Base-by-base conservation (phyloP, 1,284 basidiomycete species). In the Heterobasidion occidentale region DNA sequence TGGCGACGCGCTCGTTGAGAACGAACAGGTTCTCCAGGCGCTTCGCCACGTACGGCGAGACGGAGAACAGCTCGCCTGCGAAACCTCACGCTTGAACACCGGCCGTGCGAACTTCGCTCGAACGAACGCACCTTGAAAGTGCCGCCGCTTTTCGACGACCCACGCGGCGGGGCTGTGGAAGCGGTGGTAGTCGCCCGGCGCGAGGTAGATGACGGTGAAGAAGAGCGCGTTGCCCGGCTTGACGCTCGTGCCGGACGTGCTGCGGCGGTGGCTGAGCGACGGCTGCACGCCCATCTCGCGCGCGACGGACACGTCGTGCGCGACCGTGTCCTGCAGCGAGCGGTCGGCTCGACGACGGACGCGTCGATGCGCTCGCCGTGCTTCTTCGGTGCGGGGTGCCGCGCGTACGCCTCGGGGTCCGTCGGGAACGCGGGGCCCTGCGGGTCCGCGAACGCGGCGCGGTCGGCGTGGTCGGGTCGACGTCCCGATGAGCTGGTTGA, bases 181-280 rank as follows among this genome's bases (percentile, higher is more conserved):
- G 44, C 94, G 86, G 68, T 99, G 96, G 70, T 99, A 99, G 71
- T 99, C 97, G 1, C 97, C 97, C 0, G 96, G 96, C 1, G 96
- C 96, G 55, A 99, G 88, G 74, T 99, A 99, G 62, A 99, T 88
- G 65, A 99, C 96, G 49, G 89, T 77, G 71, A 98, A 99, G 75
- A 86, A 96, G 44, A 98, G 82, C 51, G 86, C 81, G 68, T 96
- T 88, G 12, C 88, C 90, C 4, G 83, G 79, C 63, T 81, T 80
- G 46, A 83, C 74, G 50, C 69, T 73, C 44, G 73, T 74, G 17
- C 74, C 74, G 7, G 74, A 78, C 35, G 75, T 71, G 54, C 74
- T 78, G 57, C 70, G 65, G 56, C 69, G 66, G 46, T 72, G 66
- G 20, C 75, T 72, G 36, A 78, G 64, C 2, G 75, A 57, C 0